Percentiles rank a stretch among this genome's conserved stretches.
Evolutionary conservation across 2,329 filamentous ascomycete species (phyloP).

Genomic region (Cryphonectria parasitica): DNA sequence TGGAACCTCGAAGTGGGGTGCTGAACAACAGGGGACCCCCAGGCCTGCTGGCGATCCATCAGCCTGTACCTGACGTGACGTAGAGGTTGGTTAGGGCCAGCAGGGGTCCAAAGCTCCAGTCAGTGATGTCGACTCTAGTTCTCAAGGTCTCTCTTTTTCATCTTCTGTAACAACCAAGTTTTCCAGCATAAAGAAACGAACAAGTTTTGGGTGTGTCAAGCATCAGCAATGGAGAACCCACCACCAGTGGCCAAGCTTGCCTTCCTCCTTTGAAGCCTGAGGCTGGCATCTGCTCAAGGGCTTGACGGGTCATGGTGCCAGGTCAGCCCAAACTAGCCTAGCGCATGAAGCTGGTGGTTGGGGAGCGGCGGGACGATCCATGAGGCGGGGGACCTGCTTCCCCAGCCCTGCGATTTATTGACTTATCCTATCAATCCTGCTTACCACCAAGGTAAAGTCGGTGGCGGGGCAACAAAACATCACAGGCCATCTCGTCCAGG

Average conservation of each 20-base stretch:
- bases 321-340: not conserved
- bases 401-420: constrained; percentile 15
- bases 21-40: not conserved
- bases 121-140: not conserved
- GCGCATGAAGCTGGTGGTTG: constrained; percentile 11
- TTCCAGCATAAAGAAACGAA: not conserved
- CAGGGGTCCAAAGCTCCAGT: not conserved
- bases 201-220: not conserved
- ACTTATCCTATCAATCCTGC: not conserved
- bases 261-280: not conserved
- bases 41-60: not conserved
- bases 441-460: constrained; percentile 4
- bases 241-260: too few species aligned
- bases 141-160: not conserved
- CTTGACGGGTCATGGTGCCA: not conserved
- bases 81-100: not conserved
- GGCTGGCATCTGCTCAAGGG: not conserved
- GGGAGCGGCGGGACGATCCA: constrained; percentile 7
- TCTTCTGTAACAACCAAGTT: too few species aligned
- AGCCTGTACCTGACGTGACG: not conserved
- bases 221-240: not conserved
- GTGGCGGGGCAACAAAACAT: constrained; percentile 8
- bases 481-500: not conserved
- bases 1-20: not conserved
- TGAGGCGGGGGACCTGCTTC: constrained; percentile 7